Conservation (phyloP, 257 asterid species). For the Solanum ossicruentum region DNA sequence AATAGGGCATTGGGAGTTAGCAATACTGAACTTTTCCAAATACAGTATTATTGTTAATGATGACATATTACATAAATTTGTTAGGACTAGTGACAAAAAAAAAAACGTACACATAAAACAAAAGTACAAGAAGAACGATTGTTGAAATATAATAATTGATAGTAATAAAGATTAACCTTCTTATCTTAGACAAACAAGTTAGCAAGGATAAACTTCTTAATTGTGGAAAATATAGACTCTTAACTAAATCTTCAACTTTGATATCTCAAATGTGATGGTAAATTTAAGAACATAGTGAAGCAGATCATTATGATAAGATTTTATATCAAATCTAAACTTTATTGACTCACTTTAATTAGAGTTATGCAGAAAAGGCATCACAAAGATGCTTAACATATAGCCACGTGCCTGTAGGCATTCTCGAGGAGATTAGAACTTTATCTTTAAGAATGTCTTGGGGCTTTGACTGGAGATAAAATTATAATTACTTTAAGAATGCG, state of each 20-base stretch:
- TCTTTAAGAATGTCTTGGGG: background rate
- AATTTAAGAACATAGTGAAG: background rate
- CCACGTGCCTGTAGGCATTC: background rate
- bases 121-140: background rate
- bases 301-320: background rate
- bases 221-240: background rate
- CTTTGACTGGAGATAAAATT: background rate
- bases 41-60: background rate
- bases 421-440: background rate
- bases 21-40: background rate
- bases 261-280: background rate
- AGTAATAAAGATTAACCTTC: background rate
- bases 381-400: background rate
- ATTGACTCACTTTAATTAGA: background rate
- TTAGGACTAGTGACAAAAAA: background rate
- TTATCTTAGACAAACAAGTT: background rate
- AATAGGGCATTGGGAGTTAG: background rate
- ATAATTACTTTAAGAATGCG: background rate
- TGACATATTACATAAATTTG: background rate
- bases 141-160: background rate
- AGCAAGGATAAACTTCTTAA: background rate
- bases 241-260: background rate
- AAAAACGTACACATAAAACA: background rate
- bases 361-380: background rate
- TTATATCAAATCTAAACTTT: background rate